Percentiles rank a stretch among this genome's conserved stretches.
phyloP scores from a whole-genome alignment of 2,329 filamentous ascomycete species.

The Thyridium curvatum region DNA sequence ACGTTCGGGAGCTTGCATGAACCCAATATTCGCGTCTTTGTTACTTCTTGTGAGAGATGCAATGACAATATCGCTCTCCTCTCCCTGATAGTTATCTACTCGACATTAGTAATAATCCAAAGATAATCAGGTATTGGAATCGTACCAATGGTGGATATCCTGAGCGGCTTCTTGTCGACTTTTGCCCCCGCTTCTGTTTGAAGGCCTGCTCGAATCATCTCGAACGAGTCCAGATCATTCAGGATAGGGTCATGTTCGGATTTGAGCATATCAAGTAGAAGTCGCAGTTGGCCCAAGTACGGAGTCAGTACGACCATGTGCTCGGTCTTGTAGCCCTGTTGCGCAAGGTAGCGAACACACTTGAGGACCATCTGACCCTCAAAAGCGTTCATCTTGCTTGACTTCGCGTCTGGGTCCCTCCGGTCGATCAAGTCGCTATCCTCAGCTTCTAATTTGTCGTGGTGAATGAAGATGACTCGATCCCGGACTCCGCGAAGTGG shows the following conservation, averaged over 20 bases:
- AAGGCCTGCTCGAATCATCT: constrained; percentile 57
- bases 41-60: constrained; percentile 65
- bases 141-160: constrained; percentile 65
- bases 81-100: constrained; percentile 76
- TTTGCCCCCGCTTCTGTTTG: constrained; percentile 45
- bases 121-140: too few relatives aligned
- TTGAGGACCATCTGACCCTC: constrained; percentile 62
- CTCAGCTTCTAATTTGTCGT: constrained; percentile 45
- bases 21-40: constrained; percentile 56
- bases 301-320: constrained; percentile 65
- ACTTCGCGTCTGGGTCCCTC: constrained; percentile 39
- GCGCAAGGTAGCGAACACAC: constrained; percentile 59
- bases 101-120: constrained; percentile 4
- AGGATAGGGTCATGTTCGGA: constrained; percentile 57
- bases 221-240: constrained; percentile 61
- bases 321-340: constrained; percentile 63
- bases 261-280: constrained; percentile 46
- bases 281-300: constrained; percentile 61
- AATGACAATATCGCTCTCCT: constrained; percentile 69
- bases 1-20: constrained; percentile 59
- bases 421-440: constrained; percentile 36
- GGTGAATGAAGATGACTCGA: constrained; percentile 62
- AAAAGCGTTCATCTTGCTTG: constrained; percentile 56
- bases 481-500: constrained; percentile 49
- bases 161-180: constrained; percentile 43